Evolutionary conservation across 2,329 filamentous ascomycete genomes (phyloP).

Genomic region (Trichoderma citrinoviride): DNA sequence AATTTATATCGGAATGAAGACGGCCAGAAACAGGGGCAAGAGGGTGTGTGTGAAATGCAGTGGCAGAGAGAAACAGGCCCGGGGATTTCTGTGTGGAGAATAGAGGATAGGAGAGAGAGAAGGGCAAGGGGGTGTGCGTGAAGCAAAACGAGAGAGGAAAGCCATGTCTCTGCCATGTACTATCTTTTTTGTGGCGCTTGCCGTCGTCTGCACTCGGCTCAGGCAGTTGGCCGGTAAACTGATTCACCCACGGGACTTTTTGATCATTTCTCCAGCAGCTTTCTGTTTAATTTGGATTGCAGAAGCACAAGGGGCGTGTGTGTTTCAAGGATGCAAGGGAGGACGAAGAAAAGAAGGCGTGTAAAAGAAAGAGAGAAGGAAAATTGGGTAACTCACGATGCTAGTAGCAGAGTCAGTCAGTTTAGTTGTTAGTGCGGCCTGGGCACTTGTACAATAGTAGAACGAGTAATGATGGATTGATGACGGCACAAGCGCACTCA

Average conservation of each 20-base stretch:
- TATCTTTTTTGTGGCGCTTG: background rate
- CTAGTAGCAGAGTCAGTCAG: background rate
- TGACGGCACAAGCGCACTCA: slow-evolving; percentile 12
- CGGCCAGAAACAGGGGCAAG: background rate
- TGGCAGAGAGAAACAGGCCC: background rate
- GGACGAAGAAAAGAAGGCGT: background rate
- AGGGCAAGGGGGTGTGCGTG: slow-evolving; percentile 14
- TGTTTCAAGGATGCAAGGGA: background rate
- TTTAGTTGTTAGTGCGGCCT: background rate
- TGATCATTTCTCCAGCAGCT: background rate
- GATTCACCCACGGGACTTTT: slow-evolving; percentile 11
- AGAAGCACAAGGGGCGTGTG: background rate
- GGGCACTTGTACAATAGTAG: background rate
- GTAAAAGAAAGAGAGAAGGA: background rate
- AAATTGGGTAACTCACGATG: slow-evolving; percentile 5
- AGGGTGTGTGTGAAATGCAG: background rate
- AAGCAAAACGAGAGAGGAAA: background rate
- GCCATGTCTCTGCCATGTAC: background rate
- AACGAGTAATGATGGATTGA: slow-evolving; percentile 13
- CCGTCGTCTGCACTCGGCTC: slow-evolving; percentile 16
- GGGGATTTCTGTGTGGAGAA: slow-evolving; percentile 11
- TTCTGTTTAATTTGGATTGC: background rate
- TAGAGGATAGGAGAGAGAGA: background rate
- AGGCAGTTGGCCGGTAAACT: background rate
- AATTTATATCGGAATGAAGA: slow-evolving; percentile 37